Evolutionary conservation across 2,329 filamentous ascomycete genomes (phyloP), one percentile per base, ranked within the genome.

Genomic region (Amauroascus niger): DNA sequence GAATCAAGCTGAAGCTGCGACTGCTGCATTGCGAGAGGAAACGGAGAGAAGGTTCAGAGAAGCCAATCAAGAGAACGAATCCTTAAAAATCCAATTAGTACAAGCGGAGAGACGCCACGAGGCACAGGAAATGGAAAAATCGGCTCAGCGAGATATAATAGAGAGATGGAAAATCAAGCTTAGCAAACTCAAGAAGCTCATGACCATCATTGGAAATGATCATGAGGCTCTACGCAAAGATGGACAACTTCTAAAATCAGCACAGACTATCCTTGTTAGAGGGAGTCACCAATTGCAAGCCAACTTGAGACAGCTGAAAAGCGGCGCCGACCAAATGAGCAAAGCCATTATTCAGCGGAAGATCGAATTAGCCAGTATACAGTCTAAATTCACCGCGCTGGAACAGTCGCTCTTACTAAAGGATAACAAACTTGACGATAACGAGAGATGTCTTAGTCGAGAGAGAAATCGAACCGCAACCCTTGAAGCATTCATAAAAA

Each of bases 111-210:
- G 32, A 5, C 54, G 60, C 6, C 45, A 64, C 9, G 55, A 60
- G 30, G 62, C 61, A 37, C 59, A 59, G 18, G 48, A 59, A 16
- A 56, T 50, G 3, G 61, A 68, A 13, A 52, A 58, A 2, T 60
- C 57, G 7, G 40, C 55, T 5, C 59, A 63, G 7, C 58, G 57
- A 33, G 52, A 60, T 6, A 62, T 64, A 16, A 54, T 69, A 24
- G 63, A 65, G 16, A 57, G 60, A 26, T 71, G 68, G 69, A 71
- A 67, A 55, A 49, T 54, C 4, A 69, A 65, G 32, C 53, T 71
- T 6, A 48, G 52, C 5, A 68, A 63, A 45, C 61, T 71, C 52
- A 67, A 63, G 55, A 33, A 54, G 16, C 59, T 69, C 22, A 58
- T 71, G 26, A 64, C 63, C 49, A 63, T 64, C 5, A 53, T 71